Evolutionary conservation across 164 flowering plant species (phyloP).

Genomic region (Stephania yunnanensis): DNA sequence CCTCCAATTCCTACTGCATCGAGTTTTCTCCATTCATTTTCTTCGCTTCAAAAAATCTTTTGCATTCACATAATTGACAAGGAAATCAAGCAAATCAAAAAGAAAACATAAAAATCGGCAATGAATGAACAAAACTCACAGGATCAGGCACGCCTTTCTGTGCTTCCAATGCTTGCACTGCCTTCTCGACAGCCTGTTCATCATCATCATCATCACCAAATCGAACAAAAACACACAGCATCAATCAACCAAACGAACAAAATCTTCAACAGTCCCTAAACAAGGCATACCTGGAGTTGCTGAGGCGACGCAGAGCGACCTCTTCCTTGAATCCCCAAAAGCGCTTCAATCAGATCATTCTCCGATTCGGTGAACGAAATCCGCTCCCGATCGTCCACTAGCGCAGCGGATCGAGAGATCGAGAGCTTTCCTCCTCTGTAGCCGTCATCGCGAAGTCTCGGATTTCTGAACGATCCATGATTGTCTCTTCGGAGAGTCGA

Average conservation of each 20-base stretch:
- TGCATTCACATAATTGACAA: too few relatives aligned
- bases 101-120: too few relatives aligned
- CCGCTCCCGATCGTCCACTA: conserved; percentile 26
- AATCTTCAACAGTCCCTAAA: too few relatives aligned
- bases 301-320: conserved; percentile 78
- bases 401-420: conserved; percentile 22
- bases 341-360: conserved; percentile 50
- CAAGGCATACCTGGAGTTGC: conserved; percentile 52
- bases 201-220: background rate
- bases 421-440: conserved; percentile 1
- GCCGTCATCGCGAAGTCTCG: background rate
- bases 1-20: too few relatives aligned
- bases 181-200: conserved; percentile 69
- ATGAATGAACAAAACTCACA: conserved; percentile 25
- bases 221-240: background rate
- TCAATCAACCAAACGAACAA: too few relatives aligned
- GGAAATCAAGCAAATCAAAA: too few relatives aligned
- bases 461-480: background rate
- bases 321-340: conserved; percentile 88
- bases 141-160: conserved; percentile 68
- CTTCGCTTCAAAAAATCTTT: too few relatives aligned
- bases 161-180: conserved; percentile 63
- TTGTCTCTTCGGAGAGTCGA: too few relatives aligned
- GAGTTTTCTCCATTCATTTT: too few relatives aligned
- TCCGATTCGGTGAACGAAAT: conserved; percentile 52